A percentile compares a stretch with the other conserved stretches of the same genome.
Conservation (phyloP, 257 asterid species). For the Avicennia marina region DNA sequence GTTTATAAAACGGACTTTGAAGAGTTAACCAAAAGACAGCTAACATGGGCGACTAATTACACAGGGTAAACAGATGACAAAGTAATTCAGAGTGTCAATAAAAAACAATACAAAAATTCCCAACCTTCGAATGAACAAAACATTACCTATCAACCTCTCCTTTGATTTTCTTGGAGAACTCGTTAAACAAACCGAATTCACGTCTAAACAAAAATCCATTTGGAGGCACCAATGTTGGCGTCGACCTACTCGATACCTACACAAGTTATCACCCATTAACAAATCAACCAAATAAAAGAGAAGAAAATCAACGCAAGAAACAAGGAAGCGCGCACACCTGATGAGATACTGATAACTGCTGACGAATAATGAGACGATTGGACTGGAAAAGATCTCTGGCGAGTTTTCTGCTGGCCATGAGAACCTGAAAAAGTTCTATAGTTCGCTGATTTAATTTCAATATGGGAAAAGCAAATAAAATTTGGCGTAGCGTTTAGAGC, state of each 20-base stretch:
- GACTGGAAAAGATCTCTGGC: slow-evolving; percentile 57
- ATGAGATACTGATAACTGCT: slow-evolving; percentile 31
- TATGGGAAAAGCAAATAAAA: background rate
- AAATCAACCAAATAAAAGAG: too few species aligned
- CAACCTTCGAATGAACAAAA: background rate
- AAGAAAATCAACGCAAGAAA: background rate
- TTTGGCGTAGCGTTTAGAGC: slow-evolving; percentile 11
- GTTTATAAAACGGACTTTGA: background rate
- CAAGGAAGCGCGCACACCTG: too few species aligned
- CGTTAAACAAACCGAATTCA: slow-evolving; percentile 62
- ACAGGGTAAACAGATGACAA: background rate
- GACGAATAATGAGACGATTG: slow-evolving; percentile 41
- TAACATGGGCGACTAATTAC: too few species aligned
- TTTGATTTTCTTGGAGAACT: slow-evolving; percentile 66
- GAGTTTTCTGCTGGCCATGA: slow-evolving; percentile 66
- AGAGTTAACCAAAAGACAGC: too few species aligned
- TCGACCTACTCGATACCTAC: too few species aligned
- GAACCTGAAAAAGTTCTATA: background rate
- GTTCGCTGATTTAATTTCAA: background rate
- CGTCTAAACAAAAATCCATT: slow-evolving; percentile 42
- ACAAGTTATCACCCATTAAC: too few species aligned
- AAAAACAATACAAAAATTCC: background rate
- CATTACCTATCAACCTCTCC: slow-evolving; percentile 63
- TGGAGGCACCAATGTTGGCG: slow-evolving; percentile 23
- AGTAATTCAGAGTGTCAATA: background rate